Conservation (phyloP, 2,329 filamentous ascomycete genomes). For the Pseudonectria buxi region DNA sequence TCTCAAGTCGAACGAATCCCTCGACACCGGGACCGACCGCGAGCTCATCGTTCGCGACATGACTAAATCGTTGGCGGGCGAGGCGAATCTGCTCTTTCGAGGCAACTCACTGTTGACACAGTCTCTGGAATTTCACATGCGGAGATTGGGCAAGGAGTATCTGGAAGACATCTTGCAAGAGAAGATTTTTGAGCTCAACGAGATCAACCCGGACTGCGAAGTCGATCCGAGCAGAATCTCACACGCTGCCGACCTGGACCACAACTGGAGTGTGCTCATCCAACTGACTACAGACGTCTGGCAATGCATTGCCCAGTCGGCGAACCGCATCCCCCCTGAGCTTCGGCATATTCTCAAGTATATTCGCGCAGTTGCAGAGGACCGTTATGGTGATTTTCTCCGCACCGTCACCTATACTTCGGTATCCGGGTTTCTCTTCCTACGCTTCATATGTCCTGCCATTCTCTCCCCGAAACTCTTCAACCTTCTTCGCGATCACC, state of each 20-base stretch:
- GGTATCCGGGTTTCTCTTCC: constrained; percentile 88
- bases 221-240: constrained; percentile 79
- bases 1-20: constrained; percentile 63
- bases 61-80: constrained; percentile 70
- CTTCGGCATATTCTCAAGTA: constrained; percentile 83
- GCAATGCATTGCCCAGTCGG: constrained; percentile 74
- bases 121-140: constrained; percentile 92
- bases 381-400: constrained; percentile 88
- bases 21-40: constrained; percentile 56
- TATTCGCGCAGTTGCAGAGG: constrained; percentile 84
- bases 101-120: constrained; percentile 94
- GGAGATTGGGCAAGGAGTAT: constrained; percentile 85
- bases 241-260: constrained; percentile 61
- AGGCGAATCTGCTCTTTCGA: constrained; percentile 90
- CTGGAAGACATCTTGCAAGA: constrained; percentile 80
- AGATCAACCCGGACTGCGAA: constrained; percentile 85
- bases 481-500: constrained; percentile 75
- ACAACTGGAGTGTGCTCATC: constrained; percentile 76
- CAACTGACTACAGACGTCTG: constrained; percentile 75
- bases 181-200: constrained; percentile 82
- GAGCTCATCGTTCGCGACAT: constrained; percentile 70
- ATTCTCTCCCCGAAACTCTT: constrained; percentile 93
- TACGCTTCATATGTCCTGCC: constrained; percentile 94
- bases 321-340: constrained; percentile 69
- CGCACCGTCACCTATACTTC: constrained; percentile 88